These are phyloP conservation scores for Hericium rajendrae DNA, from an alignment of 768 basidiomycete genomes.

Conservation along the genomic window DNA sequence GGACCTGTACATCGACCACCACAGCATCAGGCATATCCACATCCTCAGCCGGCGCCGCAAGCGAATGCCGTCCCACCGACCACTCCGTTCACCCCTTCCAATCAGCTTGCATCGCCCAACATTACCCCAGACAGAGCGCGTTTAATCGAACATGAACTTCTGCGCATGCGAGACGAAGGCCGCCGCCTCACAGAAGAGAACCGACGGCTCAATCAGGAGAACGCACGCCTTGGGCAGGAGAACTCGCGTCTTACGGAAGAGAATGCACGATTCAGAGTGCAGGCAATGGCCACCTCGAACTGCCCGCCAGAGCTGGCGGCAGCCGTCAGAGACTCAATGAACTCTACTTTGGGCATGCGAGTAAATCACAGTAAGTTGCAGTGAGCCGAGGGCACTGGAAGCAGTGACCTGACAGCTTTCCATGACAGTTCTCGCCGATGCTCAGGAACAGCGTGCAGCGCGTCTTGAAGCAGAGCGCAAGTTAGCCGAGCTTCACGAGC, in stretches of 20 bases:
- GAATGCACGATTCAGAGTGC: not conserved
- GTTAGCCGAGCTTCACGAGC: conserved; percentile 44
- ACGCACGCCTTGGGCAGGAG: conserved; percentile 10
- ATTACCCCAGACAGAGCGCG: not conserved
- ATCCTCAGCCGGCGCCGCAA: not conserved
- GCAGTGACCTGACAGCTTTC: not conserved
- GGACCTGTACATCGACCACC: too few relatives aligned
- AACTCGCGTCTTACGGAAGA: conserved; percentile 9
- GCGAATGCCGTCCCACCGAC: not conserved
- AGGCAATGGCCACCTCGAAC: not conserved
- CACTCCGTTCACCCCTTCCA: too few relatives aligned
- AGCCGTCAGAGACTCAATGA: conserved; percentile 10
- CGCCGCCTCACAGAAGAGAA: conserved; percentile 12
- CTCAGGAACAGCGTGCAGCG: conserved; percentile 29
- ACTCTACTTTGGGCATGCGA: conserved; percentile 8
- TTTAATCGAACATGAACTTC: conserved; percentile 3
- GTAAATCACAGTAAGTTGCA: conserved; percentile 8
- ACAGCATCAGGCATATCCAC: not conserved
- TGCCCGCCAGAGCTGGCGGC: conserved; percentile 10
- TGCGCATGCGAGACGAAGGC: conserved; percentile 10
- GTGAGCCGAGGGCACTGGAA: too few relatives aligned
- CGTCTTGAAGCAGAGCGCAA: conserved; percentile 31
- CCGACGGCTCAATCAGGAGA: conserved; percentile 12
- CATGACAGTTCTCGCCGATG: conserved; percentile 9
- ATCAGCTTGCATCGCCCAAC: too few relatives aligned